These are phyloP conservation scores for Evernia prunastri DNA, from an alignment of 495 filamentous ascomycete genomes.

Conservation along the genomic window DNA sequence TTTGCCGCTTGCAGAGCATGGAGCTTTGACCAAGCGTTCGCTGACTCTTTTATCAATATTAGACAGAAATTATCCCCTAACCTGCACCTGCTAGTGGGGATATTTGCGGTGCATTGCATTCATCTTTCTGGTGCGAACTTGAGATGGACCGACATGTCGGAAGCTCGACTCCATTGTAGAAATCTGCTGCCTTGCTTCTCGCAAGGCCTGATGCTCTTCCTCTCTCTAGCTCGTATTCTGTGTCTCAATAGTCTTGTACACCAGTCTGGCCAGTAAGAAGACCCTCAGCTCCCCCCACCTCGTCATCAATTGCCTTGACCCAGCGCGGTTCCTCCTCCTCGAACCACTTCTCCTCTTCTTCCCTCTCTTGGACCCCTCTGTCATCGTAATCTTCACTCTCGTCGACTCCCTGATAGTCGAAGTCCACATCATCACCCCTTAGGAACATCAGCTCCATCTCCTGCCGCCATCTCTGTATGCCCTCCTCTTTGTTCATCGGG, in stretches of 20 bases:
- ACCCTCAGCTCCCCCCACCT: conserved; percentile 30
- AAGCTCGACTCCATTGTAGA: neutral
- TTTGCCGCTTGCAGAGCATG: neutral
- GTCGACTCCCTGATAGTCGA: conserved; percentile 66
- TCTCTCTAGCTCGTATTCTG: neutral
- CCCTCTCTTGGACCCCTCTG: conserved; percentile 47
- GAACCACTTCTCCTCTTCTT: conserved; percentile 63
- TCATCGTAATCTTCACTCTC: conserved; percentile 64
- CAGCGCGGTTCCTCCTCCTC: conserved; percentile 67
- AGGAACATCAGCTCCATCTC: conserved; percentile 67
- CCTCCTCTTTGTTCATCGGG: conserved; percentile 57
- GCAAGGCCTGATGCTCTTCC: neutral
- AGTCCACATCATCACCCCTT: conserved; percentile 64
- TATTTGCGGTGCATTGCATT: neutral
- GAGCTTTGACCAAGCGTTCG: neutral
- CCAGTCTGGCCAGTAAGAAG: conserved; percentile 66
- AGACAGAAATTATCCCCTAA: no score
- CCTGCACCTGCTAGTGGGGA: neutral
- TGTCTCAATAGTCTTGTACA: conserved; percentile 73
- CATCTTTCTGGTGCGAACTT: neutral
- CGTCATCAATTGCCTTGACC: conserved; percentile 45
- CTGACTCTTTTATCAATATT: no score
- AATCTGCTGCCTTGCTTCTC: neutral
- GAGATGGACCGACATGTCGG: neutral
- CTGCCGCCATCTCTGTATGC: conserved; percentile 55